Conservation (phyloP, 768 basidiomycete species). For the Trametes elegans region DNA sequence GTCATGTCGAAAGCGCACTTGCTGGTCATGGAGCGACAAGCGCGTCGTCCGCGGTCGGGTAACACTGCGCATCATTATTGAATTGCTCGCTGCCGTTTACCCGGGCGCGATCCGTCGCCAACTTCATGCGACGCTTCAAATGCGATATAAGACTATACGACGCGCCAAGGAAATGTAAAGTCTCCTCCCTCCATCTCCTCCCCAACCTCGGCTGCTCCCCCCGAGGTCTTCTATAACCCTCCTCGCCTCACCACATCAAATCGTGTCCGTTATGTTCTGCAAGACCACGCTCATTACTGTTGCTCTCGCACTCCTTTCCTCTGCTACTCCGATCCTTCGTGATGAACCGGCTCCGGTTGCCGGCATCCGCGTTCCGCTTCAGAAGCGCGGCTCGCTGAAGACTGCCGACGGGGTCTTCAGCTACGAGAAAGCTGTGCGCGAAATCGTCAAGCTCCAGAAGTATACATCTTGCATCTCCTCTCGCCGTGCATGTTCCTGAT, state of each 20-base stretch:
- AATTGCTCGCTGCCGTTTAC: too few species aligned
- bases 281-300: slow-evolving; percentile 17
- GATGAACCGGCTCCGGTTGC: neutral
- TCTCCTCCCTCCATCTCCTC: too few species aligned
- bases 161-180: too few species aligned
- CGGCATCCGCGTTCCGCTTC: slow-evolving; percentile 14
- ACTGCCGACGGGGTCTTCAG: slow-evolving; percentile 16
- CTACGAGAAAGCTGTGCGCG: slow-evolving; percentile 5
- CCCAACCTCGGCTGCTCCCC: too few species aligned
- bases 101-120: too few species aligned
- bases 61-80: too few species aligned
- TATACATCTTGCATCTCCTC: neutral
- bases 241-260: neutral
- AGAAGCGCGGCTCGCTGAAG: slow-evolving; percentile 17
- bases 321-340: slow-evolving; percentile 11
- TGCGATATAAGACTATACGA: too few species aligned
- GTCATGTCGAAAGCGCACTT: too few species aligned
- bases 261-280: slow-evolving; percentile 19
- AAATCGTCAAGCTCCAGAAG: slow-evolving; percentile 11
- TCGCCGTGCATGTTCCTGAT: neutral
- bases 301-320: slow-evolving; percentile 16
- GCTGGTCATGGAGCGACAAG: too few species aligned
- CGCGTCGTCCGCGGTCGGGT: too few species aligned
- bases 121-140: too few species aligned
- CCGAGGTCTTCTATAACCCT: neutral